Base-by-base conservation (phyloP, 179 eudicot genomes). In the Amaranthus tricolor region DNA sequence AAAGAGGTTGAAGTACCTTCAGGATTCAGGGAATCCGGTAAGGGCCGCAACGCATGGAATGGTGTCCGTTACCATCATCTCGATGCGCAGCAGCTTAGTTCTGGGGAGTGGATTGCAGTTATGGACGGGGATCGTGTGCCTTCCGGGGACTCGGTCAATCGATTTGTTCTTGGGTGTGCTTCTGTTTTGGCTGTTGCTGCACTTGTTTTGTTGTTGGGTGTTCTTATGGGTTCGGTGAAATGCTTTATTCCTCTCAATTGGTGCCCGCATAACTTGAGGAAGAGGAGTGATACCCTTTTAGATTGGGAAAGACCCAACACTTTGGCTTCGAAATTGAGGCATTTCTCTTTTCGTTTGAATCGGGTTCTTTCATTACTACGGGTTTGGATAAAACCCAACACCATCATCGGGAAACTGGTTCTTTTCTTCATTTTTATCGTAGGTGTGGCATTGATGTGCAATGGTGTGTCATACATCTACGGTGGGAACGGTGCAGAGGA, bases 81-180 rank as follows among this genome's bases (percentile, higher is more conserved):
- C 21, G 98, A 93, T 72, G 96, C 77, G 21, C 97, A 89, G 68
- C 85, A 78, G 82, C 85, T 95, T 49, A 79, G 85, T 68, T 81
- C 96, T 0, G 92, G 97, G 15, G 80, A 85, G 75, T 95, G 99
- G 99, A 76, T 95, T 31, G 99, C 85, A 65, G 80, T 95, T 70
- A 80, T 88, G 82, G 99, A 95, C 64, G 99, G 97, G 47, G 99
- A 95, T 50, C 84, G 94, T 45, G 93, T 90, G 70, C 92, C 93
- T 7, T 95, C 95, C 0, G 99, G 99, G 5, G 96, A 95, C 70
- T 40, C 86, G 11, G 57, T 62, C 62, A 84, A 74, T 21, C 89
- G 98, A 21, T 82, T 86, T 74, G 47, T 85, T 66, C 76, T 88
- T 21, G 95, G 99, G 5, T 87, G 76, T 74, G 84, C 85, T 67